phyloP scores from a whole-genome alignment of 2,329 filamentous ascomycete species.

The Neonectria punicea region DNA sequence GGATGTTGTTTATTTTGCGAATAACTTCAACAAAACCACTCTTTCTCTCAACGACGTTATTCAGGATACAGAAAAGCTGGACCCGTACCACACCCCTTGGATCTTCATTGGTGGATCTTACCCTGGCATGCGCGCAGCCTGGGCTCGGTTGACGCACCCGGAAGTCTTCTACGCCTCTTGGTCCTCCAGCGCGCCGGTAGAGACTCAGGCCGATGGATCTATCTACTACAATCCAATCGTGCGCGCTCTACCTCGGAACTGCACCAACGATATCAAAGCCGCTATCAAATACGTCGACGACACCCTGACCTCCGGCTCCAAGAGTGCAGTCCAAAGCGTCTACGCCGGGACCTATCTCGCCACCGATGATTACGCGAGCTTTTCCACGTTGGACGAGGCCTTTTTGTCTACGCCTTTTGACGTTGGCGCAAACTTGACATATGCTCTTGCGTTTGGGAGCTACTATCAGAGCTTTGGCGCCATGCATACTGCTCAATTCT shows the following conservation, averaged over 20 bases:
- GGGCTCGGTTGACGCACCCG: slow-evolving; percentile 57
- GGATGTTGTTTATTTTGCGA: slow-evolving; percentile 45
- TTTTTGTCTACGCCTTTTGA: slow-evolving; percentile 2
- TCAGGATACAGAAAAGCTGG: slow-evolving; percentile 40
- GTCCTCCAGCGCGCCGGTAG: slow-evolving; percentile 60
- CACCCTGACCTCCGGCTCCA: slow-evolving; percentile 10
- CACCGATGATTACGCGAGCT: not conserved
- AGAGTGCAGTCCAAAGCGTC: not conserved
- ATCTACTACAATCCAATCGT: slow-evolving; percentile 60
- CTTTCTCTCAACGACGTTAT: slow-evolving; percentile 54
- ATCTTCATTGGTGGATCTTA: slow-evolving; percentile 63
- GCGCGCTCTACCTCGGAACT: slow-evolving; percentile 59
- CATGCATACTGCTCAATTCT: not conserved
- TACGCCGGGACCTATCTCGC: slow-evolving; percentile 13
- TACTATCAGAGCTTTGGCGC: slow-evolving; percentile 19
- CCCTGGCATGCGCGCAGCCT: slow-evolving; percentile 60
- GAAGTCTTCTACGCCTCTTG: slow-evolving; percentile 63
- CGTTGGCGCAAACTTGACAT: slow-evolving; percentile 7
- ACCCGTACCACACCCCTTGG: slow-evolving; percentile 60
- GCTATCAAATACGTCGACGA: slow-evolving; percentile 59
- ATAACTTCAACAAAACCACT: slow-evolving; percentile 45
- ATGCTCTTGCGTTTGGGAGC: slow-evolving; percentile 16
- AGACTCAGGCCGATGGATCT: slow-evolving; percentile 58
- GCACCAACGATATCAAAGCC: slow-evolving; percentile 56
- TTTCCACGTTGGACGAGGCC: not conserved